Evolutionary conservation across 768 basidiomycete species (phyloP).

Genomic region (Candolleomyces aberdarensis): DNA sequence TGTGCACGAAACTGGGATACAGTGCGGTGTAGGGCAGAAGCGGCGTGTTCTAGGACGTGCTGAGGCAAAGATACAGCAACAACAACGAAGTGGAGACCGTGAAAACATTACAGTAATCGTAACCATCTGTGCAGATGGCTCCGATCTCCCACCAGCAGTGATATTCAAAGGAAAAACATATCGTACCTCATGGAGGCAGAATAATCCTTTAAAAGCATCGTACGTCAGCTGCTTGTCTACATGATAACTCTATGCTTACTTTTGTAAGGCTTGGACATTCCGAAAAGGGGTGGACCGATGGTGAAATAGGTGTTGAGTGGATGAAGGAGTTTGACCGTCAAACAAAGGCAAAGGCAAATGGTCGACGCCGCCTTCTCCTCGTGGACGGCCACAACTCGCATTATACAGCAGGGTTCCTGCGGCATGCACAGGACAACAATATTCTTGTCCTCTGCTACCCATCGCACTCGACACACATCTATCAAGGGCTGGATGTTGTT

Average conservation of each 20-base stretch:
- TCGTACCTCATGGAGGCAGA: constrained; percentile 23
- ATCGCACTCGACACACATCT: constrained; percentile 37
- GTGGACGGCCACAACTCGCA: constrained; percentile 39
- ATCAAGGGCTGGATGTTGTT: constrained; percentile 35
- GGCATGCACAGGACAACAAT: constrained; percentile 21
- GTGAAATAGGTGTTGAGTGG: constrained; percentile 33
- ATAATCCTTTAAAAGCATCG: constrained; percentile 23
- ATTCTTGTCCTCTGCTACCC: constrained; percentile 40
- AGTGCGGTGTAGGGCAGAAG: constrained; percentile 3
- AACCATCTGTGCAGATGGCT: constrained; percentile 39
- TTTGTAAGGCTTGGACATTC: constrained; percentile 17
- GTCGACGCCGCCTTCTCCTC: constrained; percentile 24
- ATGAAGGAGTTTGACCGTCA: constrained; percentile 30
- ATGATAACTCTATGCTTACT: background rate
- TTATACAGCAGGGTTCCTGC: constrained; percentile 23
- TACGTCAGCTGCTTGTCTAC: constrained; percentile 11
- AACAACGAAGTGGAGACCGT: constrained; percentile 26
- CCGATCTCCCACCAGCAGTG: constrained; percentile 22
- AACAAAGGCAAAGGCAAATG: constrained; percentile 22
- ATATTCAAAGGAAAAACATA: constrained; percentile 31
- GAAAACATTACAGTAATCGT: constrained; percentile 41
- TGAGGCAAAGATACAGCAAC: constrained; percentile 22
- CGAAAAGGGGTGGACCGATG: constrained; percentile 32
- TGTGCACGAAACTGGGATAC: constrained; percentile 29
- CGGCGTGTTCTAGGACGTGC: constrained; percentile 23